Base-by-base conservation (phyloP, 768 basidiomycete species). In the Termitomyces sp. region DNA sequence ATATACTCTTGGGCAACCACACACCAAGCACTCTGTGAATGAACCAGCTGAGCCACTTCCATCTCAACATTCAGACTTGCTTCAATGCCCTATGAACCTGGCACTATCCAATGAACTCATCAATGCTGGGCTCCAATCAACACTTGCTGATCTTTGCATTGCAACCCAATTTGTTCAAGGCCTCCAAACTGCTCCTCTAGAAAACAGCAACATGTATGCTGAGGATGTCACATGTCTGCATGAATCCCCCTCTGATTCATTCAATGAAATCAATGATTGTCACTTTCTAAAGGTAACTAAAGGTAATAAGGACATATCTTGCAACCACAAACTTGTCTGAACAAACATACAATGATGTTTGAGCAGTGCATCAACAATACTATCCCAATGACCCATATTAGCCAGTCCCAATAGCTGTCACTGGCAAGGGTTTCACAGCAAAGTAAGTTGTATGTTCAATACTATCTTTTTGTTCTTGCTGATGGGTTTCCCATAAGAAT, bases 371-470 rank as follows among this genome's bases (percentile, higher is more conserved):
- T 43, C 41, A 61, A 11, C 54, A 55, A 6, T 61, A 63, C 3
- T 59, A 66, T 56, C 70, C 69, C 7, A 63, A 71, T 2, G 55
- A 64, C 17, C 49, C 62, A 6, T 63, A 73, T 27, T 66, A 44
- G 42, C 14, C 5, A 6, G 42, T 5, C 5, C 42, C 14, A 16
- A 16, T 44, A 16, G 42, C 42, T 44, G 42, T 44, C 23, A 12
- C 25, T 17, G 43, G 43, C 43, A 45, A 45, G 25, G 43, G 43
- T 9, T 25, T 45, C 16, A 45, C 43, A 17, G 43, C 27, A 17
- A 28, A 28, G 43, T 28, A 45, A 39, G 37, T 14, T 17, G 9
- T 17, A 21, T 45, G 27, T 3, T 27, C 25, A 17, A 28, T 17
- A 28, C 27, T 28, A 45, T 5, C 25, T 44, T 10, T 12, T 21